Base-by-base conservation (phyloP, 371 early-diverging fungal genomes). In the Rhizomucor pusillus region DNA sequence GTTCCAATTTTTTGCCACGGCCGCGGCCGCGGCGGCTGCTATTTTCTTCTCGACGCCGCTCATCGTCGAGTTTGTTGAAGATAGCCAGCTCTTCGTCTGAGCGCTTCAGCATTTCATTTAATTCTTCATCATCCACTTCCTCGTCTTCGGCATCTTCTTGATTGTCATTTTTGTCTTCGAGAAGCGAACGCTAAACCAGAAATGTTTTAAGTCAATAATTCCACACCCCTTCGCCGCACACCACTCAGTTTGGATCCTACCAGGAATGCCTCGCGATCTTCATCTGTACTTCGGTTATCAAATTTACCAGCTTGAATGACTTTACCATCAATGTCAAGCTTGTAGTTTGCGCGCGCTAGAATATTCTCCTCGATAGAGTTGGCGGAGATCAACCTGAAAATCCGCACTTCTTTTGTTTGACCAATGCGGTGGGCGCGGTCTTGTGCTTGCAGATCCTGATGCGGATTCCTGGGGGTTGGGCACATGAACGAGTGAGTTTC, bases 391-490 rank as follows among this genome's bases (percentile, higher is more conserved):
- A 99, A 69, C 34, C 99, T 87, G 71, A 98, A 90, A 49, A 99
- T 95, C 43, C 94, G 88, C 23, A 99, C 99, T 76, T 99, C 98
- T 62, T 97, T 97, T 14, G 91, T 99, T 75, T 99, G 99, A 16
- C 99, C 99, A 62, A 99, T 99, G 73, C 99, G 90, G 77, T 99
- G 99, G 0, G 99, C 99, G 71, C 99, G 94, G 75, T 99, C 99
- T 75, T 98, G 99, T 4, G 99, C 99, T 79, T 99, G 99, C 35
- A 98, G 80, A 79, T 99, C 99, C 55, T 93, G 94, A 63, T 97
- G 97, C 18, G 99, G 99, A 65, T 99, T 99, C 90, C 82, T 79
- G 39, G 13, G 24, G 16, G n/a, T n/a, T n/a, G n/a, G 1, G 29
- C 13, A 47, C 40, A 20, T 12, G 16, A 20, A 47, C 22, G 24